phyloP scores from a whole-genome alignment of 1,284 basidiomycete species.

The Jaminaea rosea region DNA sequence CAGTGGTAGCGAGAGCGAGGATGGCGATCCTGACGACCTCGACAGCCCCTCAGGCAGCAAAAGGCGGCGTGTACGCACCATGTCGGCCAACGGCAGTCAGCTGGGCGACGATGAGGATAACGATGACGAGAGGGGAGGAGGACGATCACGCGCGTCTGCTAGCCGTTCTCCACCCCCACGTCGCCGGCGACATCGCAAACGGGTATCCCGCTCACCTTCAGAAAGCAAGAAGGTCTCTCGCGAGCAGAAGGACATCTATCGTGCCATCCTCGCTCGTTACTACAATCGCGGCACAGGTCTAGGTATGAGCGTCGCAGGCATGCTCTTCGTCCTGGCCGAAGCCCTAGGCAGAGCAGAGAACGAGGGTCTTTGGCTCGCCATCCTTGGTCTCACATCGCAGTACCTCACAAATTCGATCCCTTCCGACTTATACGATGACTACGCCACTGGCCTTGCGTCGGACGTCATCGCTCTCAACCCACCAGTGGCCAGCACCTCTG shows the following conservation, averaged over 20 bases:
- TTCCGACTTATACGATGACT: slow-evolving; percentile 66
- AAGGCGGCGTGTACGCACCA: not conserved
- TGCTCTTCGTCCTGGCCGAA: slow-evolving; percentile 81
- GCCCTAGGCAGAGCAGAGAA: slow-evolving; percentile 82
- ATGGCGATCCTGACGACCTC: not conserved
- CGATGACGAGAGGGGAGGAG: slow-evolving; percentile 7
- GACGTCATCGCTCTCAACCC: slow-evolving; percentile 32
- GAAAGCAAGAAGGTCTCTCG: not conserved
- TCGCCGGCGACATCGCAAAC: not conserved
- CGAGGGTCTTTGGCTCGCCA: slow-evolving; percentile 88
- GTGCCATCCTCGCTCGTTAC: slow-evolving; percentile 52
- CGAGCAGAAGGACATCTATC: slow-evolving; percentile 8
- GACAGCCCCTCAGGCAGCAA: not conserved
- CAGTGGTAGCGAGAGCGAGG: slow-evolving; percentile 1
- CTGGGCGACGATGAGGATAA: slow-evolving; percentile 48
- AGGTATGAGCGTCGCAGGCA: slow-evolving; percentile 79
- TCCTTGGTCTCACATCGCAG: slow-evolving; percentile 86
- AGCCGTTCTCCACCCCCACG: not conserved
- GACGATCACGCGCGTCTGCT: no score
- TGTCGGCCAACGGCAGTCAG: slow-evolving; percentile 1
- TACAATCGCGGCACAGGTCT: slow-evolving; percentile 76
- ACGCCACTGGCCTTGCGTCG: slow-evolving; percentile 27
- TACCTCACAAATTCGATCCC: slow-evolving; percentile 81
- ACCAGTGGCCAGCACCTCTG: not conserved
- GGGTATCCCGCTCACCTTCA: not conserved